Base-by-base conservation (phyloP, 2,329 filamentous ascomycete species). In the Aspergillus sp. region DNA sequence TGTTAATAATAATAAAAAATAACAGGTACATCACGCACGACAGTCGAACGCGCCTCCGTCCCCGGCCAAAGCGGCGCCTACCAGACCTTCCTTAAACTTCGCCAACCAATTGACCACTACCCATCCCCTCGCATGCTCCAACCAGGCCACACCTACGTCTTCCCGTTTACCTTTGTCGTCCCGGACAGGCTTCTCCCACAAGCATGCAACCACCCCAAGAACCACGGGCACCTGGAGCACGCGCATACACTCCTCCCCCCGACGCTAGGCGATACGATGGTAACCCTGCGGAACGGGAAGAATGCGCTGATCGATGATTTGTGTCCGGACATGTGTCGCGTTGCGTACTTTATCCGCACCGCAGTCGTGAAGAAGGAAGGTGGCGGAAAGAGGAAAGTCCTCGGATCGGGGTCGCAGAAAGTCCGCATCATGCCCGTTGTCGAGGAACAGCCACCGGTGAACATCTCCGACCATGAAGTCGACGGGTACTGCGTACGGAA, bases 101-200 rank as follows among this genome's bases (percentile, higher is more conserved):
- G 72, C 49, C 82, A 85, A 60, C 83, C 83, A 3, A 76, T 83
- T 32, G 62, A 76, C 38, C 63, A 76, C n/a, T 77, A 82, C 49
- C 82, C 82, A 0, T 69, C 72, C 30, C 74, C 79, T 33, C 71
- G 76, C 22, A 67, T 82, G 4, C 66, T 82, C 2, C 70, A 76
- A 56, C 73, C 76, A n/a, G 77, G 76, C 10, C 71, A 69, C 51
- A 72, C 68, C 9, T 84, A 85, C 62, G 72, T 64, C 7, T 81
- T 84, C 49, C 78, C 80, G 1, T 86, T 85, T 60, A 75, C 74
- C 22, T 86, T 86, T 58, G 79, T 81, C 47, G 72, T 86, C 1
- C 83, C 83, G 0, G 70, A 77, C 30, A 75, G 76, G 15, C 67
- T 86, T 3, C 74, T 86, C 0, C 81, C 81, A 5, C 75, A 76